Base-by-base conservation (phyloP, 148 eudicot species). In the Camellia sinensis region DNA sequence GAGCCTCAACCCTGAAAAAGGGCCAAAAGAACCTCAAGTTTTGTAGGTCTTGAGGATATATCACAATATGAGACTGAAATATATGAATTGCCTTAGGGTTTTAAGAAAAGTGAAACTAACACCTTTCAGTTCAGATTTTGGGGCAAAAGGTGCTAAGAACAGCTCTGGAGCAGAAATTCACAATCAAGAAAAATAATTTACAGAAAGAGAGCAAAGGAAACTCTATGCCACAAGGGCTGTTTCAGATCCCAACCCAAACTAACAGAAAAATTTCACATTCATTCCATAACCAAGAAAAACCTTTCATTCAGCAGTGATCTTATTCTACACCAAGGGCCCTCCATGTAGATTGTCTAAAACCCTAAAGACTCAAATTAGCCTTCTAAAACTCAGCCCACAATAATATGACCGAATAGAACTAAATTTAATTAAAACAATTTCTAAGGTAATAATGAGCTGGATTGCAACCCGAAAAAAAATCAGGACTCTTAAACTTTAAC, bases 161-260 rank as follows among this genome's bases (percentile, higher is more conserved):
- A 69, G 53, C 52, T 69, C 22, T 15, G 73, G 53, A 69, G 73
- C 53, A 69, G 73, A 69, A 69, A 69, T 43, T 44, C 53, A 7
- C 53, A 44, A 29, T 19, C 0, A 7, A 7, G 21, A 11, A 8
- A 43, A 67, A 44, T 37, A 44, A 44, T 69, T 69, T 44, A 43
- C 21, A 69, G 53, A 69, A 18, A 12, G 7, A 37, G 43, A 7
- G 50, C 9, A 41, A 67, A 67, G 8, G 13, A 37, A 67, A 67
- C 48, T n/a, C n/a, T 6, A 67, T 13, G 44, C n/a, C 21, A 69
- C 50, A 44, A 19, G 57, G 17, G 59, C 22, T 1, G 9, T 21
- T n/a, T 46, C 46, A 67, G 71, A 44, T 67, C 71, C 71, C 50
- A 67, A 67, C 71, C 71, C 71, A 41, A 41, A 41, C 71, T 14